Evolutionary conservation across 2,329 filamentous ascomycete species (phyloP).

Genomic region (Diaporthe nobilis): DNA sequence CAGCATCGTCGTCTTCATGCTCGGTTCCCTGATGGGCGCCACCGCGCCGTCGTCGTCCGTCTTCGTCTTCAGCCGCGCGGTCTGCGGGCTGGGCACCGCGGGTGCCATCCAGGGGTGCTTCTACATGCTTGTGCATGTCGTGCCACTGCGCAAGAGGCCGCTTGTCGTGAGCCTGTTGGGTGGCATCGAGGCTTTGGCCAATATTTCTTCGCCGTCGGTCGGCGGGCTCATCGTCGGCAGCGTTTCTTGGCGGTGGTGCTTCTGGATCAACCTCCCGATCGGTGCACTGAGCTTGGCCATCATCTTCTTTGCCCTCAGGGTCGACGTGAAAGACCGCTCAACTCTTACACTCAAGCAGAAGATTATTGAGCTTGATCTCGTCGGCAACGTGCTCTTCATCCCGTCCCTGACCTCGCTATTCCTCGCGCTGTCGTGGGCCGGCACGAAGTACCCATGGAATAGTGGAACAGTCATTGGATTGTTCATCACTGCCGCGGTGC

Average conservation of each 20-base stretch:
- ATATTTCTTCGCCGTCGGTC: constrained; percentile 36
- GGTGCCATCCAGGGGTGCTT: constrained; percentile 37
- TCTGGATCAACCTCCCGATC: constrained; percentile 41
- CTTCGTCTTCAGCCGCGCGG: constrained; percentile 35
- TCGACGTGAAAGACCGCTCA: constrained; percentile 27
- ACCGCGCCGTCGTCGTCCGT: constrained; percentile 34
- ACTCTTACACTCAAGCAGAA: constrained; percentile 46
- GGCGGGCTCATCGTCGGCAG: constrained; percentile 37
- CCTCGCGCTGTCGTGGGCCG: constrained; percentile 58
- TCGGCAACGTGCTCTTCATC: constrained; percentile 48
- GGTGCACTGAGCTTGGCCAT: constrained; percentile 32
- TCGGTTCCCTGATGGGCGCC: constrained; percentile 36
- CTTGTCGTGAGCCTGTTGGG: constrained; percentile 3
- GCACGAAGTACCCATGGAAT: constrained; percentile 54
- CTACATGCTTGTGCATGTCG: constrained; percentile 37
- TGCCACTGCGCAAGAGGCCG: constrained; percentile 38
- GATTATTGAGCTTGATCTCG: constrained; percentile 55
- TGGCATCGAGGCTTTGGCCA: constrained; percentile 24
- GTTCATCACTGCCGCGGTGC: constrained; percentile 45
- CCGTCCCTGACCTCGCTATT: constrained; percentile 47
- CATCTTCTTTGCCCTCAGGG: constrained; percentile 26
- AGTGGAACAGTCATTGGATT: constrained; percentile 50
- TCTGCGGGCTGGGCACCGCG: constrained; percentile 31
- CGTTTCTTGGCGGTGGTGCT: constrained; percentile 40
- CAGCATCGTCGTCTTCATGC: constrained; percentile 39